A percentile compares a stretch with the other conserved stretches of the same genome.
Conservation (phyloP, 1,284 basidiomycete genomes). For the Volvariella surrecta region DNA sequence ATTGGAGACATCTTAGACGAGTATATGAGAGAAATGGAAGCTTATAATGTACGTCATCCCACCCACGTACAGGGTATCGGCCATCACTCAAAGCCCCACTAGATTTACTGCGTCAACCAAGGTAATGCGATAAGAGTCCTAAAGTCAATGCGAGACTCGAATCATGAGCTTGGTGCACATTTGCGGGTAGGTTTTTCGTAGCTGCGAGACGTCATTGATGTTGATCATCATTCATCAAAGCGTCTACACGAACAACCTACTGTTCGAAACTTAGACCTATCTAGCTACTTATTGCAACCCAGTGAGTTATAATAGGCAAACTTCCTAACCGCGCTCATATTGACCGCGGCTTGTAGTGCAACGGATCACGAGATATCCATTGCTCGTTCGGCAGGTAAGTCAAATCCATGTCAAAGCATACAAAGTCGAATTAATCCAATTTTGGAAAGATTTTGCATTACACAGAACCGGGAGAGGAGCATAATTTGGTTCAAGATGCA, state of each 20-base stretch:
- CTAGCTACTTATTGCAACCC: slow-evolving; percentile 85
- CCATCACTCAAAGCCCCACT: slow-evolving; percentile 1
- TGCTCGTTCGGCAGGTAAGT: slow-evolving; percentile 72
- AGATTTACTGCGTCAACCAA: slow-evolving; percentile 84
- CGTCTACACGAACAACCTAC: slow-evolving; percentile 61
- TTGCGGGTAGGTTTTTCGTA: slow-evolving; percentile 46
- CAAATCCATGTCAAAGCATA: too few relatives aligned
- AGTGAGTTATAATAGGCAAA: slow-evolving; percentile 42
- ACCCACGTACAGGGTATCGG: slow-evolving; percentile 8
- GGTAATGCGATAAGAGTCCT: slow-evolving; percentile 72
- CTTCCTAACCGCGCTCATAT: neutral
- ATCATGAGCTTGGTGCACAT: slow-evolving; percentile 56
- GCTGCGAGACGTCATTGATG: neutral
- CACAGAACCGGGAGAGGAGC: slow-evolving; percentile 59
- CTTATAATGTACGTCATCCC: slow-evolving; percentile 58
- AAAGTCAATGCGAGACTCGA: slow-evolving; percentile 62
- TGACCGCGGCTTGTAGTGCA: slow-evolving; percentile 57
- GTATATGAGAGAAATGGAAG: slow-evolving; percentile 69
- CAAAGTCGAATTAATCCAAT: too few relatives aligned
- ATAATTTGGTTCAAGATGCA: slow-evolving; percentile 42
- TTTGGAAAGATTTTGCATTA: slow-evolving; percentile 67
- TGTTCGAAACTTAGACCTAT: slow-evolving; percentile 80
- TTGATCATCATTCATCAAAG: slow-evolving; percentile 24
- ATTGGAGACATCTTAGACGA: slow-evolving; percentile 81
- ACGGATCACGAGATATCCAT: slow-evolving; percentile 87